phyloP scores from a whole-genome alignment of 306 rosid genomes.

The Prunus campanulata region DNA sequence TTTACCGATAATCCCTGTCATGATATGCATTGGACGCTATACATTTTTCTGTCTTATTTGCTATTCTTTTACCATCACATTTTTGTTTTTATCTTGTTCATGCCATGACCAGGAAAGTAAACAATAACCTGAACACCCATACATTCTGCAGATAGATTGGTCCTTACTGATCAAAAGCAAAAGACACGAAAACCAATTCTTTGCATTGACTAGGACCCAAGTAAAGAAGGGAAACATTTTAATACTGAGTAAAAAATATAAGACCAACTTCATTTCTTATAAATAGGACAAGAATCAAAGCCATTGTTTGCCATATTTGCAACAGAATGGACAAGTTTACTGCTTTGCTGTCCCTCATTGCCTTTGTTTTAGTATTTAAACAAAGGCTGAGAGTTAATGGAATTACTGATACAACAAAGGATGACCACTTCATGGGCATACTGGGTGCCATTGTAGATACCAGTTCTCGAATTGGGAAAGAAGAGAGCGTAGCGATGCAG shows the following conservation, averaged over 20 bases:
- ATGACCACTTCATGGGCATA: background rate
- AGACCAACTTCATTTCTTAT: background rate
- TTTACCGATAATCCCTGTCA: background rate
- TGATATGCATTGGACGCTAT: background rate
- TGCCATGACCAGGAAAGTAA: background rate
- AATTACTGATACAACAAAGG: background rate
- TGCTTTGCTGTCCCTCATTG: background rate
- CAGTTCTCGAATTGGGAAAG: slow-evolving; percentile 5
- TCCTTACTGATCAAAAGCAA: background rate
- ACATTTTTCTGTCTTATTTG: background rate
- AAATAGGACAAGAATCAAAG: background rate
- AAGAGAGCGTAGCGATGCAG: slow-evolving; percentile 10
- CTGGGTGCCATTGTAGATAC: slow-evolving; percentile 12
- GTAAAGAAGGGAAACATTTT: background rate
- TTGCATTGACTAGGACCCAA: background rate
- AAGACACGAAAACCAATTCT: background rate
- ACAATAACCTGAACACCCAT: background rate
- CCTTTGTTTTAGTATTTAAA: background rate
- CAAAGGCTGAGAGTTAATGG: background rate
- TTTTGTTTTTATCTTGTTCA: background rate
- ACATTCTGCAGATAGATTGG: background rate
- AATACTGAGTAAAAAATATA: background rate
- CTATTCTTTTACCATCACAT: background rate
- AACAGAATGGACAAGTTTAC: background rate
- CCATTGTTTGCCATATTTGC: background rate